Evolutionary conservation across 495 filamentous ascomycete genomes (phyloP).

Genomic region (Achaetomiella virescens): DNA sequence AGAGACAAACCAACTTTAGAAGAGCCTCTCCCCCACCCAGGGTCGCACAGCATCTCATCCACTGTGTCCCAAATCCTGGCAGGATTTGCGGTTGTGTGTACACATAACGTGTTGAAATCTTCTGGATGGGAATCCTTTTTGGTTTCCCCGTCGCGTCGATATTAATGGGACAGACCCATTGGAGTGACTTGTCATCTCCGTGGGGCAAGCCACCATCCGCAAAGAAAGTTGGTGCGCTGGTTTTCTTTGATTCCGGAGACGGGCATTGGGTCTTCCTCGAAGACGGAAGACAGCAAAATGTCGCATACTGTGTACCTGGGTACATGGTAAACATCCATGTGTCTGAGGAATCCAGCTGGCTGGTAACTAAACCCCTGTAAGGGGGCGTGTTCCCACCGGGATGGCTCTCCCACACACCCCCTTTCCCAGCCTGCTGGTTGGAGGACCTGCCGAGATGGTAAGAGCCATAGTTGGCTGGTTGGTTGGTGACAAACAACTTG

Average conservation of each 20-base stretch:
- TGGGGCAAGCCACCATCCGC: too few species aligned
- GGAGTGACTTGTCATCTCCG: too few species aligned
- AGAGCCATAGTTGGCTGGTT: too few species aligned
- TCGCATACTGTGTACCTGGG: not conserved
- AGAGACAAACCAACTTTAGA: not conserved
- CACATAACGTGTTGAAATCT: too few species aligned
- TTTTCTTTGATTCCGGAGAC: too few species aligned
- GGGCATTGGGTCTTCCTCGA: too few species aligned
- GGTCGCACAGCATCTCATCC: constrained; percentile 6
- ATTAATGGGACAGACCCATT: too few species aligned
- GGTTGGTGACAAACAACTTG: too few species aligned
- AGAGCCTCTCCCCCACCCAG: constrained; percentile 3
- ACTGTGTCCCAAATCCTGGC: not conserved
- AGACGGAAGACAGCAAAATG: too few species aligned
- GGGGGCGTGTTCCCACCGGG: not conserved
- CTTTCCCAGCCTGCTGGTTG: not conserved
- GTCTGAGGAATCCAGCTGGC: not conserved
- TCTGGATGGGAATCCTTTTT: too few species aligned
- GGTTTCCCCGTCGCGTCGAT: too few species aligned
- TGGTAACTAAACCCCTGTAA: constrained; percentile 4
- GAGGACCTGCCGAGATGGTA: not conserved
- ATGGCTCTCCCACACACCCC: not conserved
- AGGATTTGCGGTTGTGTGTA: not conserved
- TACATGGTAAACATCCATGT: not conserved
- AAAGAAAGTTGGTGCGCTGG: too few species aligned